Evolutionary conservation across 2,329 filamentous ascomycete genomes (phyloP).

Genomic region (Cucurbitaria berberidis): DNA sequence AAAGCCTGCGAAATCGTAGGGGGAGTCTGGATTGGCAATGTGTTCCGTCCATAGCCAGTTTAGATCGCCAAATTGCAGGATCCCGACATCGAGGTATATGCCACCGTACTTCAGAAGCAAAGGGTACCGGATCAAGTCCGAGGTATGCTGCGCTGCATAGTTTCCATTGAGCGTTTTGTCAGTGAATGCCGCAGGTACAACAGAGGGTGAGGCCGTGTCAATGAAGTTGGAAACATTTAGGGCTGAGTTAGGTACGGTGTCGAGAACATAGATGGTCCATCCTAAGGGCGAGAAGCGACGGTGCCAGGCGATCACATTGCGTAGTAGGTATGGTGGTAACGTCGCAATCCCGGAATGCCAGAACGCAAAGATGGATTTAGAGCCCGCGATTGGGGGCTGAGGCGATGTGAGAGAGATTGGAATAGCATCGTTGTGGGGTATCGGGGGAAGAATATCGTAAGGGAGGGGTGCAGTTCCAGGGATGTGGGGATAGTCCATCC

Average conservation of each 20-base stretch:
- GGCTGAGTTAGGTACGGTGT: constrained; percentile 53
- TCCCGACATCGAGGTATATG: constrained; percentile 63
- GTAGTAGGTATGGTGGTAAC: constrained; percentile 60
- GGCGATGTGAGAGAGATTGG: constrained; percentile 15
- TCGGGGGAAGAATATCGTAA: constrained; percentile 3
- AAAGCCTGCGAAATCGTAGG: constrained; percentile 47
- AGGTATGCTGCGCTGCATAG: constrained; percentile 61
- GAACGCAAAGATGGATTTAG: constrained; percentile 66
- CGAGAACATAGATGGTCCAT: constrained; percentile 61
- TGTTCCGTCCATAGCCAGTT: constrained; percentile 60
- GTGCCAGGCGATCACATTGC: constrained; percentile 62
- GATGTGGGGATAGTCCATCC: constrained; percentile 23
- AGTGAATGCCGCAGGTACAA: constrained; percentile 59
- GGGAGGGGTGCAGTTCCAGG: constrained; percentile 11
- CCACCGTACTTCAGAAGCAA: constrained; percentile 64
- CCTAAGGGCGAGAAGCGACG: constrained; percentile 59
- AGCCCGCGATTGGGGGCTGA: constrained; percentile 48
- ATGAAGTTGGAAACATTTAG: constrained; percentile 59
- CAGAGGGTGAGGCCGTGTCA: constrained; percentile 51
- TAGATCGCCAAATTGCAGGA: constrained; percentile 64
- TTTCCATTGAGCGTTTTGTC: constrained; percentile 58
- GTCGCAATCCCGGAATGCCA: constrained; percentile 60
- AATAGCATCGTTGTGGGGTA: constrained; percentile 2
- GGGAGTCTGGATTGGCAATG: constrained; percentile 55
- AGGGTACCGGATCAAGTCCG: constrained; percentile 65